Base-by-base conservation (phyloP, 805 yeast species). In the Starmerella floris region DNA sequence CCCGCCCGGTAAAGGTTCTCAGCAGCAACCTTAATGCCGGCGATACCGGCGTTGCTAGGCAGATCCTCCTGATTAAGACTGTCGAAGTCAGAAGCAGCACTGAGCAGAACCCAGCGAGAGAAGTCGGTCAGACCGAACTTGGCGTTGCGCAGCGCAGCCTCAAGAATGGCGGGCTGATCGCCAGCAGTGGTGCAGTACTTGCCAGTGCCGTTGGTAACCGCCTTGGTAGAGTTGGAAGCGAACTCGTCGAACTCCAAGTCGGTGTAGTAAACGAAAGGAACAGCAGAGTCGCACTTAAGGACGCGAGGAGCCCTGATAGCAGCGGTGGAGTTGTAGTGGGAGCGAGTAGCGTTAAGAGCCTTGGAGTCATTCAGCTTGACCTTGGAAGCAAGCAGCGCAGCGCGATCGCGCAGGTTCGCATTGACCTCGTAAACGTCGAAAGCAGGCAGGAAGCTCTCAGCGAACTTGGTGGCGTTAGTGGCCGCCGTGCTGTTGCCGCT, bases 121-220 rank as follows among this genome's bases (percentile, higher is more conserved):
- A 61, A 76, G 57, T 74, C 79, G 40, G 72, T 73, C 46, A 74
- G 63, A 9, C 77, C 79, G 50, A 63, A 64, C 45, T 62, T 63
- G 46, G 71, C 72, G 54, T 70, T 67, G 63, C 83, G 69, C 37
- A 73, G 51, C 43, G 76, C 58, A 8, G 74, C 73, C 57, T 76
- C 80, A 54, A 76, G 67, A 15, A 77, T 64, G 16, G 82, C 82
- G 55, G 74, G 72, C 56, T 77, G 83, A 58, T 77, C 83, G 58
- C 76, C 80, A 42, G 77, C 79, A 35, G 79, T 69, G 34, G 76
- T 56, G 57, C 79, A 73, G 63, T 74, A 76, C 13, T 59, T 61
- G 23, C 73, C 79, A 30, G 76, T 66, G 42, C 76, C 76, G 53
- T 77, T 76, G 50, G 80, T 70, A 56, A 75, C 57, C 48, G 74